Base-by-base conservation (phyloP, 192 early-diverging fungal genomes). In the Coemansia furcata region DNA sequence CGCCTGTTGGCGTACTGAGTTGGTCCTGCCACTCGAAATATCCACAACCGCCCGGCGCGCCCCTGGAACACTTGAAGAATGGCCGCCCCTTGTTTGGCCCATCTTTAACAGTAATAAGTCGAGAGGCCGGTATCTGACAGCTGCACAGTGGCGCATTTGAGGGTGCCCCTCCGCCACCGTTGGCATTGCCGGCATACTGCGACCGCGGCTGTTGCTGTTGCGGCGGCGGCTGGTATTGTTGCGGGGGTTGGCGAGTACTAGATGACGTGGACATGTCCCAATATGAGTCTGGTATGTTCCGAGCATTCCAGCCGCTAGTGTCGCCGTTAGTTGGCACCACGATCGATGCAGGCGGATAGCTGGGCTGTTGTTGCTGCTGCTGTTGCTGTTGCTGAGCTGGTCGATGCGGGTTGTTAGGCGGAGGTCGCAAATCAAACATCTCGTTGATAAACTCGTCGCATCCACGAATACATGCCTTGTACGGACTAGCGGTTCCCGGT, bases 21-120 rank as follows among this genome's bases (percentile, higher is more conserved):
- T 80, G 72, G 57, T 91, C 90, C 8, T 69, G 78, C 90, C 89
- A 90, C 26, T 74, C 43, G 67, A 91, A 90, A 59, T 81, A 92
- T 5, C 63, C 68, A 55, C 89, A 92, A 1, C 61, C 63, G 1
- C 74, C 23, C 0, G 82, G 79, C 21, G 65, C 60, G 2, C 65
- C 42, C 23, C 77, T 69, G 14, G 76, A 62, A 47, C 88, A 89
- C 4, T 42, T 74, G 43, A 67, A 86, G 54, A 89, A 89, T 9
- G 78, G 32, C 17, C 85, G 80, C n/a, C 85, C 86, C 67, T 85
- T 84, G 72, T 89, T 89, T 36, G 81, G 69, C 0, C 84, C 80
- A 23, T 87, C 86, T 33, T 85, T 86, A 0, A 55, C 57, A 11
- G 80, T 80, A 6, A 74, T 63, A 35, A 83, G 70, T 40, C 77